These are phyloP conservation scores for Aspergillus hortae DNA, from an alignment of 2,329 filamentous ascomycete genomes.

Conservation along the genomic window DNA sequence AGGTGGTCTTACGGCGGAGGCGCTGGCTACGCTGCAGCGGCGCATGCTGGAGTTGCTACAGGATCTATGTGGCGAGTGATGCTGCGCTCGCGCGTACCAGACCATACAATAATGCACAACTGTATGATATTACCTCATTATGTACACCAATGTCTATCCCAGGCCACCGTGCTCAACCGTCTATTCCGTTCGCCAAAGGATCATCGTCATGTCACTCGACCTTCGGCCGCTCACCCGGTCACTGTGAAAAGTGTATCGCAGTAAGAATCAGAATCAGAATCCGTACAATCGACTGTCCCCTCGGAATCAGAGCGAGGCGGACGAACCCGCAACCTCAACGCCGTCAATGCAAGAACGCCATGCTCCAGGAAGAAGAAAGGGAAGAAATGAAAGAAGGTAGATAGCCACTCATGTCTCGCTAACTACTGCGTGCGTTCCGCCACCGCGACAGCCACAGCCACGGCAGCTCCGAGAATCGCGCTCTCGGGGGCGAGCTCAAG, in stretches of 20 bases:
- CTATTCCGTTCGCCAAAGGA: conserved; percentile 17
- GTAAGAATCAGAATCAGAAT: too few relatives aligned
- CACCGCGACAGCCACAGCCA: conserved; percentile 45
- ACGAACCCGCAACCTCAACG: conserved; percentile 5
- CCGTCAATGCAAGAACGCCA: conserved; percentile 14
- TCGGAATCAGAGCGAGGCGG: not conserved
- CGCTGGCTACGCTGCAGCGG: conserved; percentile 41
- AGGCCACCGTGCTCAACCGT: conserved; percentile 7
- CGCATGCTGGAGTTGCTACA: conserved; percentile 50
- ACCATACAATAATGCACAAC: not conserved
- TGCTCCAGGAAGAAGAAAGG: not conserved
- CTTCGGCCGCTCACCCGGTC: not conserved
- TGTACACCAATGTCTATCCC: conserved; percentile 20
- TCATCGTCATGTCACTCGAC: conserved; percentile 1
- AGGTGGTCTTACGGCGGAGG: not conserved
- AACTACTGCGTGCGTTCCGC: conserved; percentile 14
- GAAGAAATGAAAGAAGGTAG: not conserved
- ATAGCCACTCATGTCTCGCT: not conserved
- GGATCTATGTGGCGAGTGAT: conserved; percentile 45
- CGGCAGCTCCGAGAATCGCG: conserved; percentile 45
- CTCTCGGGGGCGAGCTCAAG: conserved; percentile 43
- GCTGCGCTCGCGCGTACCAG: not conserved
- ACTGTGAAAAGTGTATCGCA: too few relatives aligned
- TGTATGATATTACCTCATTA: conserved; percentile 15
- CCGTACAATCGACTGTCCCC: too few relatives aligned